These are phyloP conservation scores for Euphorbia tirucalli DNA, from an alignment of 345 rosid genomes.

Conservation along the genomic window DNA sequence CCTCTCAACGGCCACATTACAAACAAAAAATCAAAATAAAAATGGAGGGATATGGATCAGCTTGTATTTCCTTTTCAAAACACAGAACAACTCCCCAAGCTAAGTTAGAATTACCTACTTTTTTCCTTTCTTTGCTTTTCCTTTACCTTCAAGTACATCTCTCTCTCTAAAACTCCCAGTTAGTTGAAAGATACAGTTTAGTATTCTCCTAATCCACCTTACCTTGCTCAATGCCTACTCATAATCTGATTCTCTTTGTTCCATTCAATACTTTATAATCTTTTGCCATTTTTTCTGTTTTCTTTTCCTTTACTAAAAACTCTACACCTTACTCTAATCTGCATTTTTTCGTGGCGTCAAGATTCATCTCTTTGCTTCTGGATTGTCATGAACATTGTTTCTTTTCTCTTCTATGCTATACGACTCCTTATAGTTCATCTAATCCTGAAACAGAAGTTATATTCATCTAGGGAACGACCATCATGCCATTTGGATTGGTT, in stretches of 20 bases:
- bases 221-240: conserved; percentile 41
- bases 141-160: conserved; percentile 69
- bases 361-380: background rate
- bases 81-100: conserved; percentile 20
- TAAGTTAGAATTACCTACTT: conserved; percentile 39
- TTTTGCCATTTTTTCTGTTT: conserved; percentile 24
- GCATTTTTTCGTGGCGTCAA: conserved; percentile 14
- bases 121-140: conserved; percentile 29
- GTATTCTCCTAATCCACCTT: conserved; percentile 44
- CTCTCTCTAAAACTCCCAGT: conserved; percentile 25
- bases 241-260: conserved; percentile 24
- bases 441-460: conserved; percentile 17
- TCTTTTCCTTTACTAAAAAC: background rate
- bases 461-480: background rate
- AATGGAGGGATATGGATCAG: conserved; percentile 27
- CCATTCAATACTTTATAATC: conserved; percentile 2
- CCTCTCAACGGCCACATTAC: conserved; percentile 52
- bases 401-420: background rate
- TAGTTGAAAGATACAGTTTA: conserved; percentile 47
- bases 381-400: conserved; percentile 1
- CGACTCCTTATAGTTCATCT: background rate
- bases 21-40: conserved; percentile 20
- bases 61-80: conserved; percentile 35
- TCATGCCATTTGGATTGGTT: conserved; percentile 81
- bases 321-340: background rate